Evolutionary conservation across 805 yeast species (phyloP), one percentile per base, ranked within the genome.

Genomic region (Wickerhamomyces sydowiorum): DNA sequence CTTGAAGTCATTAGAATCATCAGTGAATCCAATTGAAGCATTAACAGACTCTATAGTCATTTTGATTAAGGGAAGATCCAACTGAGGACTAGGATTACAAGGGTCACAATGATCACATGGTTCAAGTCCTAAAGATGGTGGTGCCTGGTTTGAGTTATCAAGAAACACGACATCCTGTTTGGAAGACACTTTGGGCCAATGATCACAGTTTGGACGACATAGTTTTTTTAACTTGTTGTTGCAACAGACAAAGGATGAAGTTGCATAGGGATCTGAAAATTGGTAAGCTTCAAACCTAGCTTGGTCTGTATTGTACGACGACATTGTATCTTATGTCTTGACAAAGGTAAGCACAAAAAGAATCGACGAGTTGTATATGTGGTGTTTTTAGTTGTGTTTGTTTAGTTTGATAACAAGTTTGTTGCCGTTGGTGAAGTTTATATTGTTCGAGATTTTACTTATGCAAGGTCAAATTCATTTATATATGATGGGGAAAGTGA

Each of bases 201-300:
- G 41, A 43, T 78, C 86, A 59, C 90, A 83, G 53, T 78, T 82
- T 6, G 90, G 88, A 38, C 86, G 76, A 50, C 89, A 82, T 39
- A 75, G 72, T 15, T 53, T 49, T 41, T 65, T 64, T 21, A 60
- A 59, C 24, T 61, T 56, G 43, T 64, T 64, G 55, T 72, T 70
- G 51, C 79, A 70, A 19, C 78, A 82, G 38, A 67, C 61, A 49
- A 82, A 82, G 21, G 76, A 62, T 33, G 74, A 74, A 0, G 82
- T 73, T 10, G 86, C 82, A 51, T 76, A 77, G 1, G 87, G 85
- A 52, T 81, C 87, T 45, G 73, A 67, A 57, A 76, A 77, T 53
- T 78, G 80, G 57, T 77, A 80, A 1, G 86, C 86, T 40, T 72
- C 75, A 82, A 82, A 76, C 52, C 70, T 77, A 33, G 51, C 38